Evolutionary conservation across 768 basidiomycete genomes (phyloP), one percentile per base, ranked within the genome.

Genomic region (Fistulinella prunicolor): DNA sequence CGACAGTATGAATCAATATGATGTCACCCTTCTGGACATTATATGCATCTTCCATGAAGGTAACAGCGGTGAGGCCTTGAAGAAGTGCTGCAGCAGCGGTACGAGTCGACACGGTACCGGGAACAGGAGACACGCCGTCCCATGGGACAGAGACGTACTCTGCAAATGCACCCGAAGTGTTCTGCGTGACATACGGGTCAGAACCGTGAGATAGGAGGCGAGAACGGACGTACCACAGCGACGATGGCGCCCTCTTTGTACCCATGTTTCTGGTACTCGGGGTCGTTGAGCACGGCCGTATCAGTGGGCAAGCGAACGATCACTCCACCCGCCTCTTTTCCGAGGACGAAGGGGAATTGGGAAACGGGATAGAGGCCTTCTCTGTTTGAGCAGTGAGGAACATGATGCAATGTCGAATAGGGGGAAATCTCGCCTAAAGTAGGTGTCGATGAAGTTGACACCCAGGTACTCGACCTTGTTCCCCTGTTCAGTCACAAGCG

Each of bases 371-470:
- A 92, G 14, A 89, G 54, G 0, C 89, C 89, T 54, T 74, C 65
- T 52, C 80, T 86, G 60, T 21, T 26, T 44, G n/a, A 22, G 24
- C 14, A 13, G 23, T 51, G n/a, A 46, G n/a, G 12, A 19, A 36
- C 21, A 29, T 6, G 35, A 38, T 22, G 17, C 24, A 36, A 21
- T 16, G 22, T n/a, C 16, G 26, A 24, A 42, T 10, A 40, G 20
- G 40, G 21, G 17, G 13, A 4, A 12, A 32, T 56, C 68, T 65
- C 68, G 85, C 80, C 93, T 76, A 61, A 78, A 82, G 65, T 96
- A 94, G 37, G 81, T 83, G 62, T 89, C 87, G 61, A 87, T 91
- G 64, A 88, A 96, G 72, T 96, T 96, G 58, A 95, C 78, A 7
- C 89, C 90, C 9, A 76, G 70, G 56, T 83, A 92, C 56, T 89